phyloP scores from a whole-genome alignment of 352 stramenopile species.

The Phytopythium kandeliae region DNA sequence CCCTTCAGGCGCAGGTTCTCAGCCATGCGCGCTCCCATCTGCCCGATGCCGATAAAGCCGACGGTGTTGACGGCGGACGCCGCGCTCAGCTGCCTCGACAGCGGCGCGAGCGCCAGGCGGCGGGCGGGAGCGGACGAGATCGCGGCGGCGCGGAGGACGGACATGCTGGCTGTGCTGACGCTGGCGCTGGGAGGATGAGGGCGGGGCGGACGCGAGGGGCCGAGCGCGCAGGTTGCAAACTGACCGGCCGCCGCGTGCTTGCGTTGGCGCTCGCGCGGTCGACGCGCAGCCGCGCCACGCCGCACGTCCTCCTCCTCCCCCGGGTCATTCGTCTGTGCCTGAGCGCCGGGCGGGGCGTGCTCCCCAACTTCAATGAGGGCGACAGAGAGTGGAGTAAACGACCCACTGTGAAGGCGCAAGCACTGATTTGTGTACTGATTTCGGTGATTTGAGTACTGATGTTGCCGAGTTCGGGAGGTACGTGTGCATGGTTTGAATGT shows the following conservation, averaged over 20 bases:
- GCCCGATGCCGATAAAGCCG: slow-evolving; percentile 91
- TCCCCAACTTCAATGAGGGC: slow-evolving; percentile 24
- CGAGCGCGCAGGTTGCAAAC: slow-evolving; percentile 11
- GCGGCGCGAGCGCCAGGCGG: slow-evolving; percentile 5
- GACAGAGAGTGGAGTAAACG: too few species aligned
- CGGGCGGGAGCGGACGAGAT: neutral
- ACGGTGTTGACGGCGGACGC: slow-evolving; percentile 35
- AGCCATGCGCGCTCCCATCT: slow-evolving; percentile 94
- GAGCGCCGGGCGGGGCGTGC: too few species aligned
- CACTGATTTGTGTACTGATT: too few species aligned
- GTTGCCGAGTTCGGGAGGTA: too few species aligned
- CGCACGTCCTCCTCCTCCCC: neutral
- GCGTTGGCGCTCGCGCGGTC: too few species aligned
- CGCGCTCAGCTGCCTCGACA: slow-evolving; percentile 9
- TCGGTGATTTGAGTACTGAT: too few species aligned
- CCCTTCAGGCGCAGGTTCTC: slow-evolving; percentile 86
- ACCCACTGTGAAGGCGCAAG: too few species aligned
- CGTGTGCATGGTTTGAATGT: too few species aligned
- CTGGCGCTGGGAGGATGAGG: neutral
- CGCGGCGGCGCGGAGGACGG: neutral
- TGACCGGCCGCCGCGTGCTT: neutral
- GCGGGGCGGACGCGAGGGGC: neutral
- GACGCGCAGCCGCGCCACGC: too few species aligned
- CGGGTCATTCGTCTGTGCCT: too few species aligned
- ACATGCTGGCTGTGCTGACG: neutral